Evolutionary conservation across 495 filamentous ascomycete genomes (phyloP), one percentile per base, ranked within the genome.

Genomic region (Tuber indicum): DNA sequence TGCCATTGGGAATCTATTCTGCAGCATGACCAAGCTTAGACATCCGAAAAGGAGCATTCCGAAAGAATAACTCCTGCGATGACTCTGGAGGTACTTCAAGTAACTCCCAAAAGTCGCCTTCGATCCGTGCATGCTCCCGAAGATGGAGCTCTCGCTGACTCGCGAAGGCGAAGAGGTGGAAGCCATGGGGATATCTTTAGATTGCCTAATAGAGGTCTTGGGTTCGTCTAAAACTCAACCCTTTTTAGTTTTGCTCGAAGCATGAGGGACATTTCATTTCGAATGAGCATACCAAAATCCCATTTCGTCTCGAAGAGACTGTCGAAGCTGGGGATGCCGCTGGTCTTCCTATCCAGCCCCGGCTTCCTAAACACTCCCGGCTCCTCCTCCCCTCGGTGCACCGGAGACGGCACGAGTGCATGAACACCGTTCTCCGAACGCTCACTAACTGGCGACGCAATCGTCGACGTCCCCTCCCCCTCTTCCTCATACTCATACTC

Each of bases 301-400:
- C 78, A 80, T 69, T 80, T 80, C n/a, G 77, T 76, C 52, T 80
- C 71, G 62, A 80, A 80, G 71, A 80, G 42, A 49, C 78, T 80
- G 69, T 77, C 72, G 39, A 80, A 80, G 44, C 78, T 80, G n/a
- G 78, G 78, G 58, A 80, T 80, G 66, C 78, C 78, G 44, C 78
- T 80, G 42, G 78, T 80, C 71, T 80, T 80, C 71, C 78, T 72
- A 12, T 70, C 79, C 52, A 66, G 58, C 58, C 26, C 26, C 32
- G 58, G 58, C 26, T 36, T 66, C 58, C 14, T 66, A 36, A 66
- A 66, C 12, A 1, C 58, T 16, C 26, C 52, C 52, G 3, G 8
- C 52, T 26, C 58, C 58, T 36, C 26, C 12, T 36, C 26, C 26
- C 32, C 26, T 14, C 17, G 58, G 26, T 36, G 58, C 58, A 16